These are phyloP conservation scores for Wickerhamomyces hampshirensis DNA, from an alignment of 805 yeast species.

Conservation along the genomic window DNA sequence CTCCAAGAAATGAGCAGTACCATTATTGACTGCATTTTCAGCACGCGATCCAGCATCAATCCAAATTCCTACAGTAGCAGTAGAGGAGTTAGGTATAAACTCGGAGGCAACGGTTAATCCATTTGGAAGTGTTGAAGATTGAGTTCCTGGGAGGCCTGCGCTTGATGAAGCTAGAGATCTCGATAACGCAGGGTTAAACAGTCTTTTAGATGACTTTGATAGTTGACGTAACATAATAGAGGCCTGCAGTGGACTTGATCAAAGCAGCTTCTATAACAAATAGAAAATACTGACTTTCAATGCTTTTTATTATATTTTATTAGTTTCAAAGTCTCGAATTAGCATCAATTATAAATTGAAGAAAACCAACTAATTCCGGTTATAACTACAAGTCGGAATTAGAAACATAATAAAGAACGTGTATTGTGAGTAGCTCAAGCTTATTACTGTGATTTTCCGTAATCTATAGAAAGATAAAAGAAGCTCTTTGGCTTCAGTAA, in stretches of 20 bases:
- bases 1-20: constrained; percentile 96
- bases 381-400: no score
- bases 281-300: no score
- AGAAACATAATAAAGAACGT: no score
- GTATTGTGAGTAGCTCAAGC: no score
- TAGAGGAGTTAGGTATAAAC: constrained; percentile 74
- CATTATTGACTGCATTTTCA: constrained; percentile 76
- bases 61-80: constrained; percentile 98
- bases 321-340: background rate
- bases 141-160: constrained; percentile 37
- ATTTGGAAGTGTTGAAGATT: constrained; percentile 74
- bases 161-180: constrained; percentile 8
- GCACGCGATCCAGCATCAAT: constrained; percentile 98
- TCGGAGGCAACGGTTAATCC: constrained; percentile 96
- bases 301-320: no score
- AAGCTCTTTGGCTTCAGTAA: no score
- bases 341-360: background rate
- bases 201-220: background rate
- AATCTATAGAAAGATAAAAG: no score
- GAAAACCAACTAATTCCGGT: background rate
- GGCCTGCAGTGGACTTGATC: background rate
- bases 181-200: background rate
- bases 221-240: background rate
- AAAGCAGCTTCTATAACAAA: no score
- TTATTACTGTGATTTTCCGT: no score